phyloP scores from a whole-genome alignment of 179 eudicot species.

The Nepenthes alata region DNA sequence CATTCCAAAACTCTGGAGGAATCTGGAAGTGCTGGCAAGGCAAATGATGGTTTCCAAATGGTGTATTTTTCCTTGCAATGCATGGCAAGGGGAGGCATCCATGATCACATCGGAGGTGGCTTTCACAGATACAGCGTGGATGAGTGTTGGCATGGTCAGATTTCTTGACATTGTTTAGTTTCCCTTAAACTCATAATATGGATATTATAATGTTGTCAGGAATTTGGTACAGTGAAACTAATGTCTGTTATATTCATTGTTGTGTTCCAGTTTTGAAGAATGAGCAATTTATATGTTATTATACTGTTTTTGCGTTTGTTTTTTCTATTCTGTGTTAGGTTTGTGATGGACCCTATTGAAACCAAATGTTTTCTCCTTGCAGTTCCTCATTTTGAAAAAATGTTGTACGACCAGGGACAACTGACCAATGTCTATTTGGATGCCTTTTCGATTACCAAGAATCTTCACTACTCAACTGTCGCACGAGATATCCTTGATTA shows the following conservation, averaged over 20 bases:
- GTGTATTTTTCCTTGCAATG: slow-evolving; percentile 53
- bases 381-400: slow-evolving; percentile 98
- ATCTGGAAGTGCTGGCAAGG: slow-evolving; percentile 32
- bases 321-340: not conserved
- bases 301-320: not conserved
- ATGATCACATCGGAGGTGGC: slow-evolving; percentile 93
- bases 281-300: no score
- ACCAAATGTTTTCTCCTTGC: slow-evolving; percentile 15
- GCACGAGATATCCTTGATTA: slow-evolving; percentile 86
- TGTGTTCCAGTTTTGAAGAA: no score
- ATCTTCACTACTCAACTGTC: slow-evolving; percentile 38
- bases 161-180: not conserved
- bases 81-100: slow-evolving; percentile 91
- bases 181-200: not conserved
- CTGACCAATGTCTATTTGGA: slow-evolving; percentile 67
- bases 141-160: slow-evolving; percentile 94
- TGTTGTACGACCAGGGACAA: slow-evolving; percentile 94
- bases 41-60: slow-evolving; percentile 51
- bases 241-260: no score
- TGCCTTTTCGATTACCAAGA: slow-evolving; percentile 63
- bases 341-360: not conserved
- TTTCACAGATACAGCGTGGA: slow-evolving; percentile 98
- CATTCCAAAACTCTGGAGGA: slow-evolving; percentile 51
- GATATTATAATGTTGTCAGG: no score
- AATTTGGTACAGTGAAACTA: no score